Evolutionary conservation across 768 basidiomycete species (phyloP), one percentile per base, ranked within the genome.

Genomic region (Cyathus striatus): DNA sequence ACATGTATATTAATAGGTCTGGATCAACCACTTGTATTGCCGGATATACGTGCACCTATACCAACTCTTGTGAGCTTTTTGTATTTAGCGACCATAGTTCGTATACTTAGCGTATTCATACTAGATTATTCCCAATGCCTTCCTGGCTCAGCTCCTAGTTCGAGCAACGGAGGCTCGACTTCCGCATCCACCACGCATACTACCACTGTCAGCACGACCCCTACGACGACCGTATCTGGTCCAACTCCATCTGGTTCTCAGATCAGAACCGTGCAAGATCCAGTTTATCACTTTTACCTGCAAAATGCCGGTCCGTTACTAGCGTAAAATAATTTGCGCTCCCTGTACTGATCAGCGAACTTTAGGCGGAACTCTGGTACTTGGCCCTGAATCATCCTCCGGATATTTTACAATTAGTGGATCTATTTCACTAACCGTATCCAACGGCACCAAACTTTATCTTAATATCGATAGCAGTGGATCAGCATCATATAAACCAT

Each of bases 221-320:
- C 63, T 21, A 50, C 65, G 4, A 56, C 64, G 1, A 56, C 61
- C 10, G 50, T 60, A 2, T 55, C 62, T 6, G 65, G 68, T 26
- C 56, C 72, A 23, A 49, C 61, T 1, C 57, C 67, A 1, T 68
- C 68, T 25, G 69, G 65, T 4, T 71, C 73, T 22, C 76, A 78
- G 48, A 78, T 80, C 40, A 71, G 78, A 39, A 58, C 71, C 1
- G 77, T 70, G 24, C 65, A 72, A 49, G 68, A 66, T 36, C 77
- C 78, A 3, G 75, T 76, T 5, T 79, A 61, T 47, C 77, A 80
- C 51, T 73, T 77, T 52, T 80, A 80, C 56, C 64, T 80, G 17
- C 78, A 79, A 49, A 66, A 65, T 47, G 54, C 57, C 27, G 69
- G 75, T 76, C 41, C 38, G 66, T 49, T 26, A 16, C 22, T 45